Base-by-base conservation (phyloP, 2,329 filamentous ascomycete genomes). In the Davidsoniella neocaledoniae region DNA sequence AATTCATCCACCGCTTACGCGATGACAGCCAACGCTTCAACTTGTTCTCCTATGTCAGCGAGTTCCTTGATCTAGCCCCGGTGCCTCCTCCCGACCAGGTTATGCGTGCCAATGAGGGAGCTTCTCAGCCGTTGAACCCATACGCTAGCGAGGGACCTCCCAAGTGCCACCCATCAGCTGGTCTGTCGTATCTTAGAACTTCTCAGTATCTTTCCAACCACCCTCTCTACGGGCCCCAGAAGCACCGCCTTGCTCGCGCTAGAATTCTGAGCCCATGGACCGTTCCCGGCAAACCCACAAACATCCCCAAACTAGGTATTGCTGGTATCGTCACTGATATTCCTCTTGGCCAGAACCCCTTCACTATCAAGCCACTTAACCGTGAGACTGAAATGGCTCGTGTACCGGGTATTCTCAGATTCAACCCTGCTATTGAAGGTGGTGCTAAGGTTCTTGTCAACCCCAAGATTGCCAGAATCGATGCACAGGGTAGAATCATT, bases 41-140 rank as follows among this genome's bases (percentile, higher is more conserved):
- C 6, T 63, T 81, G 2, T 78, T 71, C 60, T 65, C 65, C 5
- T 61, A 74, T 40, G 72, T 81, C 42, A 70, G 75, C 58, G 66
- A 69, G 51, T 81, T 81, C 61, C 65, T 82, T 46, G 78, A 81
- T 56, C 69, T 82, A 14, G 73, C 74, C 2, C 75, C 75, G 1
- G 59, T 79, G 17, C 62, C 62, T 54, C 60, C 58, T 25, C 56
- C 51, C 33, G 60, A 57, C 48, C 59, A 58, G 12, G 56, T 55
- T 55, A 52, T 57, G 38, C 54, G 57, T 3, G 53, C 45, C 17
- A 53, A 49, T n/a, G 44, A 38, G 8, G 19, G 25, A 17, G 19
- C 8, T 21, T 19, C 40, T 43, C 19, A 14, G 2, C 40, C 12
- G 5, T 6, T 56, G 25, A 68, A 60, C 53, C 71, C 71, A 1